Percentiles rank a stretch among this genome's conserved stretches.
phyloP scores from a whole-genome alignment of 257 asterid genomes.

The Petunia axillaris region DNA sequence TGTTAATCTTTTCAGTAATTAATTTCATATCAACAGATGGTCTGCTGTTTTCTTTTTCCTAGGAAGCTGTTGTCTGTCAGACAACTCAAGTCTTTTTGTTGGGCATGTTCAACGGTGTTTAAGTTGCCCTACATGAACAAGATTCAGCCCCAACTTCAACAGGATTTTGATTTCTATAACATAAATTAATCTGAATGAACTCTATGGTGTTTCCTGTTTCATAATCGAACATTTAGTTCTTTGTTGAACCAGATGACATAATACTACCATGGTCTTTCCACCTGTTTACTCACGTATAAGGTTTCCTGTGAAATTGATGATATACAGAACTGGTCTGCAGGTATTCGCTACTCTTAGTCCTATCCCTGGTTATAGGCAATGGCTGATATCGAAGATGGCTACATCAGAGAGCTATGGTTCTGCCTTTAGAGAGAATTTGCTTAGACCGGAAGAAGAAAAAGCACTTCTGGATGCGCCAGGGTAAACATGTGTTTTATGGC shows the following conservation, averaged over 20 bases:
- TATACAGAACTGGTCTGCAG: slow-evolving; percentile 51
- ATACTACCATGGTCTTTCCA: not conserved
- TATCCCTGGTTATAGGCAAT: slow-evolving; percentile 87
- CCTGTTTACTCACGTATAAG: slow-evolving; percentile 11
- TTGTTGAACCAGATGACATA: slow-evolving; percentile 5
- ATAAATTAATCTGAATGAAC: slow-evolving; percentile 3
- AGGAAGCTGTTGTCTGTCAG: not conserved
- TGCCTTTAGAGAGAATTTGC: slow-evolving; percentile 74
- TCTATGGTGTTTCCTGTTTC: slow-evolving; percentile 15
- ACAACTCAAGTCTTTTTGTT: not conserved
- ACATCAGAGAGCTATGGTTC: slow-evolving; percentile 68
- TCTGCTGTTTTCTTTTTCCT: not conserved
- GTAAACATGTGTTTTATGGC: slow-evolving; percentile 47
- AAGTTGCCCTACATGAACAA: not conserved
- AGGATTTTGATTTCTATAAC: not conserved
- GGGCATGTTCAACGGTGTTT: not conserved
- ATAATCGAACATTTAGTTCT: not conserved
- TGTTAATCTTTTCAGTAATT: not conserved
- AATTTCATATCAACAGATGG: not conserved
- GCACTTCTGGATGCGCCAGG: slow-evolving; percentile 62
- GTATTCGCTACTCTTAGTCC: slow-evolving; percentile 98
- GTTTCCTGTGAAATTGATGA: slow-evolving; percentile 32
- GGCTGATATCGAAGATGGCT: slow-evolving; percentile 84
- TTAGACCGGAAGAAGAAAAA: slow-evolving; percentile 76
- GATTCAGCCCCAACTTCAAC: slow-evolving; percentile 16